Conservation (phyloP, 352 stramenopile species). For the Globisporangium spiculum region DNA sequence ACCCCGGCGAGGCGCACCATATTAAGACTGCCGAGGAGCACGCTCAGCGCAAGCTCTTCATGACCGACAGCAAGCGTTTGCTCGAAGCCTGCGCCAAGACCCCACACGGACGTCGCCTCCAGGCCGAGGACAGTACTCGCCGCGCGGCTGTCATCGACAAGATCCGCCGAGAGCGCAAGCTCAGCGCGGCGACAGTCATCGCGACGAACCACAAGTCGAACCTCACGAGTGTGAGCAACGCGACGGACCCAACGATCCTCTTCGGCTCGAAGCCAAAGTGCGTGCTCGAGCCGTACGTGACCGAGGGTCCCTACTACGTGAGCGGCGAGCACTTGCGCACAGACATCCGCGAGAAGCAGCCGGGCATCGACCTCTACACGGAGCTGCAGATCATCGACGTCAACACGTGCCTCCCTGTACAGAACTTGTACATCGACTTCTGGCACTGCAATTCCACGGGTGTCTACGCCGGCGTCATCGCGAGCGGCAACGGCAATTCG, state of each 20-base stretch:
- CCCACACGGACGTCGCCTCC: neutral
- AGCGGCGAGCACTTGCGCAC: constrained; percentile 12
- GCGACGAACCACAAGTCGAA: constrained; percentile 15
- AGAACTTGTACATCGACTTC: constrained; percentile 20
- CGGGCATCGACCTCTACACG: constrained; percentile 10
- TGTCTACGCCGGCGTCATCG: constrained; percentile 15
- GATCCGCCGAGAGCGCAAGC: neutral
- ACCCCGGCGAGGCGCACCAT: constrained; percentile 11
- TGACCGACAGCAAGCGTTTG: constrained; percentile 9
- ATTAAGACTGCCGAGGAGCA: neutral
- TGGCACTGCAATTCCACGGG: constrained; percentile 21
- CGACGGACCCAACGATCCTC: constrained; percentile 5
- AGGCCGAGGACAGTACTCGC: neutral
- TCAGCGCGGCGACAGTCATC: neutral
- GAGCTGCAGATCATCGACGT: constrained; percentile 21
- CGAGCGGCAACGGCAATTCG: constrained; percentile 9
- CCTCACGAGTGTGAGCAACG: constrained; percentile 3
- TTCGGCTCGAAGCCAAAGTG: constrained; percentile 13
- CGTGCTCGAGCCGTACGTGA: constrained; percentile 18
- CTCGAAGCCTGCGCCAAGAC: constrained; percentile 15
- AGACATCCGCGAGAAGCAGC: constrained; percentile 16
- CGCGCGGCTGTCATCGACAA: neutral
- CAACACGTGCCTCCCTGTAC: constrained; percentile 13
- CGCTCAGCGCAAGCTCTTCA: constrained; percentile 10
- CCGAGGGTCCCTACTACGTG: constrained; percentile 17